Evolutionary conservation across 140 eudicot species (phyloP).

Genomic region (Erigeron philadelphicus): DNA sequence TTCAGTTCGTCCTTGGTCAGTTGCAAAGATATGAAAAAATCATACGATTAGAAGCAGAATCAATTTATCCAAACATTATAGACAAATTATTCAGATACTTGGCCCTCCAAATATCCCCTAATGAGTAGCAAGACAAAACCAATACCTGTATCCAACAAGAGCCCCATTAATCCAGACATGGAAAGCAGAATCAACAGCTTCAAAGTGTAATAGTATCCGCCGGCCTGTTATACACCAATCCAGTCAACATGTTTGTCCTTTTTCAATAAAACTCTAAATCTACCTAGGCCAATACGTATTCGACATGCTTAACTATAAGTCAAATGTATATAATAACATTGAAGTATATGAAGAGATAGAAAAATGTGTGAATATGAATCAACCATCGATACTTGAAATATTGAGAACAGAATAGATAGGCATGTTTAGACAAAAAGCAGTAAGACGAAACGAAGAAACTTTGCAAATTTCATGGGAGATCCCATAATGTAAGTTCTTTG

Average conservation of each 20-base stretch:
- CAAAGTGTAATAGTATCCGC: constrained; percentile 83
- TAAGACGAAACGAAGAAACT: not conserved
- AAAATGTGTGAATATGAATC: not conserved
- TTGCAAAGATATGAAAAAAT: too few species aligned
- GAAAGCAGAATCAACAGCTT: constrained; percentile 98
- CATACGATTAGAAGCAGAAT: too few species aligned
- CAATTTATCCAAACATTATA: too few species aligned
- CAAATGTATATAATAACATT: constrained; percentile 10
- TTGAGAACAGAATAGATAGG: not conserved
- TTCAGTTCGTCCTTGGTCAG: too few species aligned
- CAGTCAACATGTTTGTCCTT: constrained; percentile 11
- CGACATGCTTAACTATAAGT: not conserved
- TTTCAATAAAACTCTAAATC: not conserved
- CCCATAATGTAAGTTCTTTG: not conserved
- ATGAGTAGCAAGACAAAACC: constrained; percentile 21
- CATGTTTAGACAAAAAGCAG: not conserved
- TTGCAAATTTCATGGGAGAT: not conserved
- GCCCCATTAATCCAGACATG: constrained; percentile 82
- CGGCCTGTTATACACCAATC: constrained; percentile 57
- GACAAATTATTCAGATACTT: too few species aligned
- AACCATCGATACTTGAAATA: too few species aligned
- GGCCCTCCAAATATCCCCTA: not conserved
- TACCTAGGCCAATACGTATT: not conserved
- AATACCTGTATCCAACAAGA: constrained; percentile 88
- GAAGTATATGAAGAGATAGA: not conserved